A percentile compares a stretch with the other conserved stretches of the same genome.
Conservation (phyloP, 495 filamentous ascomycete species). For the Penicillium samsonianum region DNA sequence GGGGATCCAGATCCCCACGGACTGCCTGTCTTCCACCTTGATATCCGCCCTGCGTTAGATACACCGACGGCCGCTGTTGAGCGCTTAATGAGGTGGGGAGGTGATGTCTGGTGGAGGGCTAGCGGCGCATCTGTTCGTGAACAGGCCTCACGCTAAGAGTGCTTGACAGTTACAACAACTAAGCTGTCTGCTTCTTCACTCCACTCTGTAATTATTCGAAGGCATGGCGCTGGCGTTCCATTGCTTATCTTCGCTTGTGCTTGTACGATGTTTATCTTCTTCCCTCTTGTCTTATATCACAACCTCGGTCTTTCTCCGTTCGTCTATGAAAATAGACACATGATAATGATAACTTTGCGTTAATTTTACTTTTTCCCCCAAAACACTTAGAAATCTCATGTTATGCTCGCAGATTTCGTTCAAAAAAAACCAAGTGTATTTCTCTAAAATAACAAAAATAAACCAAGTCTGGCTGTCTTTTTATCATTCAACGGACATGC, state of each 20-base stretch:
- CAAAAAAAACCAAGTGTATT: neutral
- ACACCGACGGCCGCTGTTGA: constrained; percentile 77
- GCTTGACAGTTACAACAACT: neutral
- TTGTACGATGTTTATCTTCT: constrained; percentile 15
- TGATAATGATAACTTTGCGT: constrained; percentile 16
- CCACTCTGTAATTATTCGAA: constrained; percentile 28
- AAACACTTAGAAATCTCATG: neutral
- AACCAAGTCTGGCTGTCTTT: neutral
- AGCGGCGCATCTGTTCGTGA: constrained; percentile 66
- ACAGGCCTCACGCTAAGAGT: constrained; percentile 19
- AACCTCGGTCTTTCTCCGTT: constrained; percentile 8
- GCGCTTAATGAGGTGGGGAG: constrained; percentile 84
- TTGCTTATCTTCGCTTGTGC: constrained; percentile 9
- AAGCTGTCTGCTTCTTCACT: constrained; percentile 30
- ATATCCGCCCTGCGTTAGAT: constrained; percentile 94
- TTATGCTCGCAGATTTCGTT: neutral
- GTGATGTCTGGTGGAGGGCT: constrained; percentile 90
- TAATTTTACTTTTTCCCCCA: neutral
- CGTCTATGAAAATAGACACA: constrained; percentile 11
- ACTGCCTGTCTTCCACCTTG: constrained; percentile 93
- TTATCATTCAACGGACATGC: constrained; percentile 1
- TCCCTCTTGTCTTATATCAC: constrained; percentile 21
- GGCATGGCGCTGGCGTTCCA: constrained; percentile 34
- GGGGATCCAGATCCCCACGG: constrained; percentile 83
- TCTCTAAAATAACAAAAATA: neutral